Evolutionary conservation across 2,329 filamentous ascomycete species (phyloP).

Genomic region (Cladophialophora psammophila): DNA sequence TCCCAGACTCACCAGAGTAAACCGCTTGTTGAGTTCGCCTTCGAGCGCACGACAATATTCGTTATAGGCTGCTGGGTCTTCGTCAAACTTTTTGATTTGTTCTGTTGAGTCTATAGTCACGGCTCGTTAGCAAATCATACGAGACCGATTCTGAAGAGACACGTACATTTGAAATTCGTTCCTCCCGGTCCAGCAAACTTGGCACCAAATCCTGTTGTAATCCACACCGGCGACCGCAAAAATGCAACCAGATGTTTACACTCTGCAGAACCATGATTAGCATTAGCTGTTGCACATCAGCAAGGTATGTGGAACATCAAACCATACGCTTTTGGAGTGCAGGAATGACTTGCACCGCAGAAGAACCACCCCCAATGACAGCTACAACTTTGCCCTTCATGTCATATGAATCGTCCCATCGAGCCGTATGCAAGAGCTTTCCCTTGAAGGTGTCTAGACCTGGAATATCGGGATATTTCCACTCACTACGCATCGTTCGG

Average conservation of each 20-base stretch:
- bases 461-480: conserved; percentile 42
- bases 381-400: conserved; percentile 36
- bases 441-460: conserved; percentile 47
- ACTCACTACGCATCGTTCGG: conserved; percentile 34
- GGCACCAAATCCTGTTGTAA: conserved; percentile 58
- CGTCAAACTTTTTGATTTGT: conserved; percentile 14
- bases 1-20: conserved; percentile 17
- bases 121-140: no score
- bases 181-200: conserved; percentile 52
- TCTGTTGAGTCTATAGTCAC: no score
- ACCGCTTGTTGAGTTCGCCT: conserved; percentile 40
- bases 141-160: no score
- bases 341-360: conserved; percentile 40
- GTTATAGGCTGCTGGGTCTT: conserved; percentile 25
- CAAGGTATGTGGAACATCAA: conserved; percentile 14
- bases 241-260: conserved; percentile 29
- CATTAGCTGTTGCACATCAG: background rate
- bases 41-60: conserved; percentile 43
- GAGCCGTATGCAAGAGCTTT: conserved; percentile 44
- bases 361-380: conserved; percentile 40
- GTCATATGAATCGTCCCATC: conserved; percentile 43
- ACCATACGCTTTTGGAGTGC: no score
- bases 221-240: conserved; percentile 55
- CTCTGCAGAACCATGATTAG: no score
- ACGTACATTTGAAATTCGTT: no score